Percentiles rank a stretch among this genome's conserved stretches.
Evolutionary conservation across 2,329 filamentous ascomycete species (phyloP).

Genomic region (Colletotrichum eremochloae): DNA sequence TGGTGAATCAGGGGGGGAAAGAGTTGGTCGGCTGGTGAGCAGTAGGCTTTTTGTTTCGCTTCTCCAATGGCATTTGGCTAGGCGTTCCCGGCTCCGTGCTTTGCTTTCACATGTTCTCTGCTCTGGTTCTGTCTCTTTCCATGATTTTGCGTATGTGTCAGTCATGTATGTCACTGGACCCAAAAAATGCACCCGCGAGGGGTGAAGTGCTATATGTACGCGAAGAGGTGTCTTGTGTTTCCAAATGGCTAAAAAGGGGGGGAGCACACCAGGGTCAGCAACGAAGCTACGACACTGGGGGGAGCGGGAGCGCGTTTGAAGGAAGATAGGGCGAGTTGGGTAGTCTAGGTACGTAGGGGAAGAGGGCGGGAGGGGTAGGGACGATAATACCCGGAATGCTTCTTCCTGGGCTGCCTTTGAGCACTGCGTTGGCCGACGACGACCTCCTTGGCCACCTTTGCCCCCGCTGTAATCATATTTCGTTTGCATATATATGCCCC

Average conservation of each 20-base stretch:
- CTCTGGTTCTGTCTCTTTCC: conserved; percentile 17
- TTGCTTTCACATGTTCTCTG: conserved; percentile 22
- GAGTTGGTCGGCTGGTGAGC: conserved; percentile 3
- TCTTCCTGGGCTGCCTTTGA: background rate
- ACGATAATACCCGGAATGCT: no score
- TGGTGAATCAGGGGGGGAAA: conserved; percentile 8
- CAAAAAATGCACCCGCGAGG: conserved; percentile 5
- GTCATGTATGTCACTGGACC: conserved; percentile 19
- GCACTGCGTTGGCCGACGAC: background rate
- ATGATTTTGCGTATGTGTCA: conserved; percentile 10
- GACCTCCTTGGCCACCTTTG: background rate
- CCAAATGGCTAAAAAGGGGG: background rate
- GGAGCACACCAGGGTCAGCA: background rate
- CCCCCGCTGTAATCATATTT: conserved; percentile 26
- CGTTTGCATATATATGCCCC: background rate
- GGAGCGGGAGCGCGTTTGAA: background rate
- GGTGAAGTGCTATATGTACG: background rate
- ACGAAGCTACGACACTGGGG: conserved; percentile 17
- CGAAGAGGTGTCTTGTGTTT: conserved; percentile 4
- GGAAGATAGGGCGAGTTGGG: background rate
- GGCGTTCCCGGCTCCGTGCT: conserved; percentile 42
- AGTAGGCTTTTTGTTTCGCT: conserved; percentile 20
- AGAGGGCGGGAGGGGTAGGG: background rate
- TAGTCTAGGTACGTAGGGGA: background rate
- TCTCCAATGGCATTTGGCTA: conserved; percentile 39